Conservation (phyloP, 2,329 filamentous ascomycete genomes). For the Parascedosporium putredinis region DNA sequence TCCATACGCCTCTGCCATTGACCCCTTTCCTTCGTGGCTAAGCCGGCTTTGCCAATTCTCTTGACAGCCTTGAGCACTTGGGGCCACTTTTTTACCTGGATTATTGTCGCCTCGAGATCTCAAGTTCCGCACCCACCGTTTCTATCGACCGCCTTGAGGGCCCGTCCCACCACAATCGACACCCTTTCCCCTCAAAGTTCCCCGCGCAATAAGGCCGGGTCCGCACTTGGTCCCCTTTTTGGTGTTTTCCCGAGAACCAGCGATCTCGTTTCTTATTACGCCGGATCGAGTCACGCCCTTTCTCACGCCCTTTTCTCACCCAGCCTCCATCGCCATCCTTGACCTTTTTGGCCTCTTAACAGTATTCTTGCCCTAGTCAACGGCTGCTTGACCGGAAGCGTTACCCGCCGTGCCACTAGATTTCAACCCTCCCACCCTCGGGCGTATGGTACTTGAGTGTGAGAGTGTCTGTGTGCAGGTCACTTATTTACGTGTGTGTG, state of each 20-base stretch:
- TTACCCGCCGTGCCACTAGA: background rate
- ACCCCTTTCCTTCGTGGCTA: background rate
- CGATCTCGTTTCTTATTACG: background rate
- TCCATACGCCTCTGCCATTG: too few relatives aligned
- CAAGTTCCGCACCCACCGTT: background rate
- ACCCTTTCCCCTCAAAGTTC: background rate
- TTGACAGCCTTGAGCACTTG: background rate
- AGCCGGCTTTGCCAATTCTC: conserved; percentile 3
- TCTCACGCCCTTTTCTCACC: too few relatives aligned
- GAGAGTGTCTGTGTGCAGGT: background rate
- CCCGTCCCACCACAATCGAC: background rate
- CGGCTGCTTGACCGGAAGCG: background rate
- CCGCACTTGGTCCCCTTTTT: conserved; percentile 1
- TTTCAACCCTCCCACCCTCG: background rate
- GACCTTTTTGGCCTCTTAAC: background rate
- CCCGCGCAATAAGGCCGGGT: conserved; percentile 5
- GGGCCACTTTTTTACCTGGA: background rate
- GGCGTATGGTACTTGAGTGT: background rate
- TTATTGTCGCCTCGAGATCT: background rate
- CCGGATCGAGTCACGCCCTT: background rate
- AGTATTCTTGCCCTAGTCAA: conserved; percentile 2
- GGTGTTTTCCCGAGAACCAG: background rate
- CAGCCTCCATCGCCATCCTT: too few relatives aligned
- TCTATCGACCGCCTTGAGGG: background rate
- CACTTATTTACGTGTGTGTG: too few relatives aligned